These are phyloP conservation scores for Leishmania turanica DNA, from an alignment of 208 protist species.

Conservation along the genomic window DNA sequence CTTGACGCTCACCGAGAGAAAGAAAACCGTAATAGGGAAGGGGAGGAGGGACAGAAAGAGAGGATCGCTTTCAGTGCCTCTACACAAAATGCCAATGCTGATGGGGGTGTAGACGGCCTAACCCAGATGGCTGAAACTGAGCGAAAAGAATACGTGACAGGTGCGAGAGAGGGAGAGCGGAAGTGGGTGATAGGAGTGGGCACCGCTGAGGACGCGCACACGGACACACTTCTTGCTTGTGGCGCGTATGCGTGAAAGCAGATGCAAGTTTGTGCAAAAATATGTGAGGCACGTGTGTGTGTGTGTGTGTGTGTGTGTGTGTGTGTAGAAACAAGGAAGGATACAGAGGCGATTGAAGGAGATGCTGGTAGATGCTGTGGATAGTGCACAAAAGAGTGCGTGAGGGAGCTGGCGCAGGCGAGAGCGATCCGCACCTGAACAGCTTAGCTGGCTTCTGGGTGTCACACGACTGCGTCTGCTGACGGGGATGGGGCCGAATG, in stretches of 20 bases:
- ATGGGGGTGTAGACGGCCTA: background rate
- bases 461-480: background rate
- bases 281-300: background rate
- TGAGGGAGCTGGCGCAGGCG: background rate
- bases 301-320: no score
- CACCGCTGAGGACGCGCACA: background rate
- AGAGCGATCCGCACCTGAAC: background rate
- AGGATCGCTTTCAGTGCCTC: background rate
- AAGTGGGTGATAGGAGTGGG: background rate
- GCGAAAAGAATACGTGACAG: slow-evolving; percentile 1
- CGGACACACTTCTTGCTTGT: background rate
- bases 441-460: background rate
- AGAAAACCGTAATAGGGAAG: slow-evolving; percentile 2
- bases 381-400: background rate
- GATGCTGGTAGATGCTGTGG: background rate
- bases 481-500: background rate
- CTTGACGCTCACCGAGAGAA: background rate
- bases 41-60: background rate
- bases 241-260: background rate
- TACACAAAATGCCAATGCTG: background rate
- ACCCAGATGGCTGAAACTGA: background rate
- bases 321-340: no score
- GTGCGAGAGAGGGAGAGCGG: slow-evolving; percentile 1
- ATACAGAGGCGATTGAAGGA: background rate
- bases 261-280: background rate